Conservation (phyloP, 805 yeast species). For the Kodamaea jinghongensis region DNA sequence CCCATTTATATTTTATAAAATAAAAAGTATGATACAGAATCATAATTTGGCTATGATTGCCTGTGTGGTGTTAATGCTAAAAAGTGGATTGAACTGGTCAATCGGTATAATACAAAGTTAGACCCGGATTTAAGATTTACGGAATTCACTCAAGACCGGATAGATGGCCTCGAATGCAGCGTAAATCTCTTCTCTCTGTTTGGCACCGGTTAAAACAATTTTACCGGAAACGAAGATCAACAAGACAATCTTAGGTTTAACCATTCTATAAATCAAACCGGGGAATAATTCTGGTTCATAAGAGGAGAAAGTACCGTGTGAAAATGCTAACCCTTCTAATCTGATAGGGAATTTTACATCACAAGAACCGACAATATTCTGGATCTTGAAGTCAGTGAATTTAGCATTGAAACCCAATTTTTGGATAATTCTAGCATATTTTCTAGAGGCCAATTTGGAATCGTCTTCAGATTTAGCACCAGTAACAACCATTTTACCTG, state of each 20-base stretch:
- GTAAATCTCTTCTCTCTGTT: slow-evolving; percentile 96
- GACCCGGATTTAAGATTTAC: slow-evolving; percentile 54
- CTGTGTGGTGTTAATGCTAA: neutral
- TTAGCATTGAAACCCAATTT: slow-evolving; percentile 97
- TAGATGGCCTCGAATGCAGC: slow-evolving; percentile 98
- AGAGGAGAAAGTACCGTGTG: slow-evolving; percentile 98
- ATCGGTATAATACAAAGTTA: slow-evolving; percentile 7
- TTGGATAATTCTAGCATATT: slow-evolving; percentile 96
- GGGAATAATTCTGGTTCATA: slow-evolving; percentile 98
- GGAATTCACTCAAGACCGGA: slow-evolving; percentile 96
- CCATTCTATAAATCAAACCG: slow-evolving; percentile 98
- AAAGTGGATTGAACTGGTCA: slow-evolving; percentile 1
- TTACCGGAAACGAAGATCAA: slow-evolving; percentile 96
- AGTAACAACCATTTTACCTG: slow-evolving; percentile 99
- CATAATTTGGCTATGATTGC: neutral
- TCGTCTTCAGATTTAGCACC: slow-evolving; percentile 99
- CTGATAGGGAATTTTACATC: slow-evolving; percentile 98
- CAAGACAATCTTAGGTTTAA: slow-evolving; percentile 94
- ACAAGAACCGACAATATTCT: slow-evolving; percentile 97
- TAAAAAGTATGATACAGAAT: slow-evolving; percentile 3
- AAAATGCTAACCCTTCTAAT: slow-evolving; percentile 93
- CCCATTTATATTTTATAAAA: too few species aligned
- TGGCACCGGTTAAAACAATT: slow-evolving; percentile 97
- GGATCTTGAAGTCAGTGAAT: slow-evolving; percentile 96
- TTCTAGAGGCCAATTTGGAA: slow-evolving; percentile 95